Conservation (phyloP, 768 basidiomycete species). For the Suillus luteus region DNA sequence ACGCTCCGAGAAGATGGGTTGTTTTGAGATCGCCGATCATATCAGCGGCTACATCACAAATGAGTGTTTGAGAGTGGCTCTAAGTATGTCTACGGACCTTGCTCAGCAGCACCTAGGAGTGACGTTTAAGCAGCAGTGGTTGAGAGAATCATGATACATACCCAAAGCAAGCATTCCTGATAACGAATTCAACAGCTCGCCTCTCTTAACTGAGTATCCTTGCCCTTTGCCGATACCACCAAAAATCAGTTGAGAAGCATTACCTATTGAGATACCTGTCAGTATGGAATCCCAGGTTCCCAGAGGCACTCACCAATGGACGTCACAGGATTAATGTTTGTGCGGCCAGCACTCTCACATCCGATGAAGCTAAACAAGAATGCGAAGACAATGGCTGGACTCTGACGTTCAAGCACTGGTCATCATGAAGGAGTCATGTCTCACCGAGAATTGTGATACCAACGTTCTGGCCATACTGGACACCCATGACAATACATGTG, state of each 20-base stretch:
- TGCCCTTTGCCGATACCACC: constrained; percentile 59
- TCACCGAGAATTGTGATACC: constrained; percentile 27
- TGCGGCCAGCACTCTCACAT: constrained; percentile 59
- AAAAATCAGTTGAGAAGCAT: constrained; percentile 63
- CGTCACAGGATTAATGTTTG: constrained; percentile 63
- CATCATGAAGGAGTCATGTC: not conserved
- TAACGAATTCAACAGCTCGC: constrained; percentile 24
- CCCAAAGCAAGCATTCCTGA: constrained; percentile 31
- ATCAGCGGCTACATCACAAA: constrained; percentile 43
- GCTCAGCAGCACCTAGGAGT: constrained; percentile 23
- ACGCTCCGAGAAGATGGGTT: constrained; percentile 66
- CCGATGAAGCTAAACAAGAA: constrained; percentile 72
- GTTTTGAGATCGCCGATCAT: constrained; percentile 73
- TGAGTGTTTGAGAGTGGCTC: not conserved
- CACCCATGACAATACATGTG: constrained; percentile 54
- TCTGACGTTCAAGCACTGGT: not conserved
- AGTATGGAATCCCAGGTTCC: not conserved
- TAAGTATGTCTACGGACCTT: constrained; percentile 19
- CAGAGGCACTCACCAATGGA: constrained; percentile 42
- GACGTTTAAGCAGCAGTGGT: not conserved
- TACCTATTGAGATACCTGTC: constrained; percentile 23
- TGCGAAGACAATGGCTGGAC: constrained; percentile 49
- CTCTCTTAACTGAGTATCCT: constrained; percentile 21
- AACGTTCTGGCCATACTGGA: constrained; percentile 57
- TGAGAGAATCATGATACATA: constrained; percentile 6